Percentiles rank a stretch among this genome's conserved stretches.
Conservation (phyloP, 1,139 yeast genomes). For the Neolecta irregularis region DNA sequence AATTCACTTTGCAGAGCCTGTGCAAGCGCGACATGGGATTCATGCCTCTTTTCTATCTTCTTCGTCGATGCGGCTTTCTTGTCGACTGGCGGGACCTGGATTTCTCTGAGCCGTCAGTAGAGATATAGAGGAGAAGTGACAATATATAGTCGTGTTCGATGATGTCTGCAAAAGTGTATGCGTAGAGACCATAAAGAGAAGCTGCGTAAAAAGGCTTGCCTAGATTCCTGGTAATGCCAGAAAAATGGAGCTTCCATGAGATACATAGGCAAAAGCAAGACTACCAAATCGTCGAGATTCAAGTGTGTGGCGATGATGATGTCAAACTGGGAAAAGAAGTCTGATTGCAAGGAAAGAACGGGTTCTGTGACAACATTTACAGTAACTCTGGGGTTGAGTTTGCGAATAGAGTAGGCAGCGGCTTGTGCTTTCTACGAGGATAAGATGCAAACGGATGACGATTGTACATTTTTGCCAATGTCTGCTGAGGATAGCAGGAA, state of each 20-base stretch:
- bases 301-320: slow-evolving; percentile 65
- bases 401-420: slow-evolving; percentile 40
- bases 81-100: too few relatives aligned
- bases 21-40: too few relatives aligned
- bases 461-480: slow-evolving; percentile 21
- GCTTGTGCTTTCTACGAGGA: slow-evolving; percentile 34
- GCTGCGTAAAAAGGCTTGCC: slow-evolving; percentile 54
- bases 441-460: neutral
- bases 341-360: slow-evolving; percentile 24
- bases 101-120: too few relatives aligned
- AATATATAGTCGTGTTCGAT: slow-evolving; percentile 40
- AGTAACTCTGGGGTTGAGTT: slow-evolving; percentile 64
- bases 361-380: slow-evolving; percentile 27
- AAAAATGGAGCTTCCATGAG: slow-evolving; percentile 25
- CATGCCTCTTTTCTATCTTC: too few relatives aligned
- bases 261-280: neutral
- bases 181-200: slow-evolving; percentile 66
- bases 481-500: slow-evolving; percentile 51
- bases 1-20: too few relatives aligned
- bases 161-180: slow-evolving; percentile 67
- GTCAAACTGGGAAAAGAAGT: slow-evolving; percentile 46
- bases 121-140: slow-evolving; percentile 7
- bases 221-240: slow-evolving; percentile 38
- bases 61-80: too few relatives aligned
- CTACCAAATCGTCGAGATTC: slow-evolving; percentile 25